Percentiles rank a stretch among this genome's conserved stretches.
These are phyloP conservation scores for Ceratobasidium sp. DNA, from an alignment of 1,284 basidiomycete genomes.

Conservation along the genomic window DNA sequence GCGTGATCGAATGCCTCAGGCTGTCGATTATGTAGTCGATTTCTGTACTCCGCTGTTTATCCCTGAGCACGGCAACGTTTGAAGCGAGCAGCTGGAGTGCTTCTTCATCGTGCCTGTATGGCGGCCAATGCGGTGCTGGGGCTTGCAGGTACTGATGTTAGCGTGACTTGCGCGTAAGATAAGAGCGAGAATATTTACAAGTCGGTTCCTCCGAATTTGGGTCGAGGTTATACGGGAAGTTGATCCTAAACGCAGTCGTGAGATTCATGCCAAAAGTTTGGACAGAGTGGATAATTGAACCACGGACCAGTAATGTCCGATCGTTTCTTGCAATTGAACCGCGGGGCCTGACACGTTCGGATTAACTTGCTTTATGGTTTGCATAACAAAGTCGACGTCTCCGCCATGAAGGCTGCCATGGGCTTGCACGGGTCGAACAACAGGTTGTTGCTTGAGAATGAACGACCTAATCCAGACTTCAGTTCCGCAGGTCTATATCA, in stretches of 20 bases:
- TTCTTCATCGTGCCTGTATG: not conserved
- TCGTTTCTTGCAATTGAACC: not conserved
- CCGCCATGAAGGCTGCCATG: not conserved
- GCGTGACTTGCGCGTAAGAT: no score
- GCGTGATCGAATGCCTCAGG: no score
- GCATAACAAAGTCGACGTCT: not conserved
- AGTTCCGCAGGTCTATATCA: not conserved
- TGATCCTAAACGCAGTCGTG: no score
- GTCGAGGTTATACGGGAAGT: not conserved
- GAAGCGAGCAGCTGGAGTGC: constrained; percentile 8
- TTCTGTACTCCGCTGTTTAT: no score
- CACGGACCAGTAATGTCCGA: not conserved
- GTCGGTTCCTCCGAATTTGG: not conserved
- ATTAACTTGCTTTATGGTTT: not conserved
- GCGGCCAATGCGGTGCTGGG: constrained; percentile 5
- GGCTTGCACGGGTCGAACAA: not conserved
- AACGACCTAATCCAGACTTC: not conserved
- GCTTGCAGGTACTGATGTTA: no score
- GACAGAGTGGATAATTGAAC: not conserved
- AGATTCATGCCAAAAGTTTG: no score
- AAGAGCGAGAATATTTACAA: no score
- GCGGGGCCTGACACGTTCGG: not conserved
- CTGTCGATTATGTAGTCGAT: no score
- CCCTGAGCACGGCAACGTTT: constrained; percentile 1
- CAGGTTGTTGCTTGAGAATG: not conserved